Evolutionary conservation across 306 rosid species (phyloP), one percentile per base, ranked within the genome.

Genomic region (Acmispon strigosus): DNA sequence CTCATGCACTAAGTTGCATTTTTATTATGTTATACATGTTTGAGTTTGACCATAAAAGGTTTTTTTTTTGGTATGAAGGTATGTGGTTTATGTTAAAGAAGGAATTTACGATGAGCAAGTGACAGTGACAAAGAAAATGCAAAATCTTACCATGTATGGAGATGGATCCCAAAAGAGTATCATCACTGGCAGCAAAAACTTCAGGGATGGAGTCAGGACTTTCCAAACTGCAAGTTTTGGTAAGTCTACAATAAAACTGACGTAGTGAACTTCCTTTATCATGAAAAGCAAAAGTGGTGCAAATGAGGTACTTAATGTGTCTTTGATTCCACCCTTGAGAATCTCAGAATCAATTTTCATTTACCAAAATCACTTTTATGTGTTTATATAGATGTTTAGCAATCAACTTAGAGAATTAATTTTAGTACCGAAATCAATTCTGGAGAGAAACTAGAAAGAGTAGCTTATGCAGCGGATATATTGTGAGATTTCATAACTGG

Each of bases 81-180:
- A 87, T 71, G 85, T 89, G 65, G 59, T 94, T 62, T 89, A 75
- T 63, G 85, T 94, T 8, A 91, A 94, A 70, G 81, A 82, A 84
- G 97, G 99, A 78, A 7, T 76, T 0, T 94, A 94, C 19, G 86
- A 86, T 1, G 99, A 94, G 82, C 61, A 34, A 0, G 97, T 94
- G 63, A 73, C 24, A 1, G 27, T 94, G 13, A 82, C 92, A 16
- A 81, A 83, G 85, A 76, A 74, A 36, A 87, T 86, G 99, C 61
- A 36, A 34, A 86, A 91, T 34, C 50, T 94, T 42, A 94, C 99
- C 27, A 71, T 94, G 47, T 94, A 84, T 12, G 99, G 99, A 44
- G 99, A 94, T 24, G 97, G 99, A 41, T 89, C 99, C 7, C 97
- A 86, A 16, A 94, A 94, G 78, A 91, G 81, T 58, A 76, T 91